Conservation (phyloP, 2,329 filamentous ascomycete genomes). For the Diaporthe batatas region DNA sequence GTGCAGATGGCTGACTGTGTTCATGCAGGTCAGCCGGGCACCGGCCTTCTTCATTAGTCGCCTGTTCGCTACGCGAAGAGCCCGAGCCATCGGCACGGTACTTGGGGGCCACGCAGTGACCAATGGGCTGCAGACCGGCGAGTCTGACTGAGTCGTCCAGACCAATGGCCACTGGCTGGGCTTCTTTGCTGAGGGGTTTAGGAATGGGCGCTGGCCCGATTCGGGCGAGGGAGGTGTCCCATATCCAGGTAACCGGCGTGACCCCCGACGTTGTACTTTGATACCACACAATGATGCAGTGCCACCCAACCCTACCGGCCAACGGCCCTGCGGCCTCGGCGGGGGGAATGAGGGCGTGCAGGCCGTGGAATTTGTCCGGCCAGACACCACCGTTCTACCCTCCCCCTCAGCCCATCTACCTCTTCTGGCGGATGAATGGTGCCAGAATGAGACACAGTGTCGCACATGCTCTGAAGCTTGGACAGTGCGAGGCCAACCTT, state of each 20-base stretch:
- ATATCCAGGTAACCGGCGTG: slow-evolving; percentile 24
- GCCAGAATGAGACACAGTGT: slow-evolving; percentile 29
- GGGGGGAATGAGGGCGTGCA: slow-evolving; percentile 30
- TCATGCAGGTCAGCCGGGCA: slow-evolving; percentile 32
- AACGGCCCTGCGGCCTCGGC: slow-evolving; percentile 32
- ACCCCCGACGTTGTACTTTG: slow-evolving; percentile 34
- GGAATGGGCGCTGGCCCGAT: slow-evolving; percentile 29
- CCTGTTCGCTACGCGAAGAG: slow-evolving; percentile 18
- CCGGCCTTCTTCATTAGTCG: slow-evolving; percentile 20
- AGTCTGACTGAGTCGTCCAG: slow-evolving; percentile 9
- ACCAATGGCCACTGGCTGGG: slow-evolving; percentile 8
- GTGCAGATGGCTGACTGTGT: slow-evolving; percentile 31
- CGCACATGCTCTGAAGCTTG: slow-evolving; percentile 21
- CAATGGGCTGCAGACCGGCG: slow-evolving; percentile 12
- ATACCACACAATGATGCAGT: slow-evolving; percentile 36
- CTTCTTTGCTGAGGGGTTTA: slow-evolving; percentile 18
- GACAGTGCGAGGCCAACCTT: slow-evolving; percentile 27
- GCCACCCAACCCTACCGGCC: slow-evolving; percentile 22
- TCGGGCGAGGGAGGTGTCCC: slow-evolving; percentile 24
- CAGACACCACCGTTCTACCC: slow-evolving; percentile 23
- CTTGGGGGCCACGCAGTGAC: slow-evolving; percentile 11
- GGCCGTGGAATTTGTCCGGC: slow-evolving; percentile 30
- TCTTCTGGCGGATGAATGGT: slow-evolving; percentile 6
- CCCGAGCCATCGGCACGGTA: slow-evolving; percentile 30
- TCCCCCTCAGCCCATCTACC: slow-evolving; percentile 2